These are phyloP conservation scores for Mallotus repandus DNA, from an alignment of 441 rosid genomes.

Conservation along the genomic window DNA sequence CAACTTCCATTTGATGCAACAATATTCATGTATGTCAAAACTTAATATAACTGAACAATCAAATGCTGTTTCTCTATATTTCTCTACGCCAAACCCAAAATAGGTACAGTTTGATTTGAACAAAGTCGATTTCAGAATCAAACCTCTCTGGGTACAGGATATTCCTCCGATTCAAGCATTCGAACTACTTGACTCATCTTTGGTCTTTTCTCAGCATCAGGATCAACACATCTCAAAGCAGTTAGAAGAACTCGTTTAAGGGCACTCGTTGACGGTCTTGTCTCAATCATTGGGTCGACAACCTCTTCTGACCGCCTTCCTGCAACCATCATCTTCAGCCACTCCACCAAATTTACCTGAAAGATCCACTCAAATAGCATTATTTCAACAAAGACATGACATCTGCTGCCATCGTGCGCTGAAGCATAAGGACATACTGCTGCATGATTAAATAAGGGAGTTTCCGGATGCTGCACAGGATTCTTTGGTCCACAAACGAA, in stretches of 20 bases:
- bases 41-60: too few species aligned
- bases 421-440: constrained; percentile 4
- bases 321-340: constrained; percentile 97
- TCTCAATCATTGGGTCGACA: constrained; percentile 70
- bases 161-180: constrained; percentile 94
- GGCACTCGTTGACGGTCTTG: constrained; percentile 69
- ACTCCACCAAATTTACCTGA: constrained; percentile 94
- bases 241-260: constrained; percentile 80
- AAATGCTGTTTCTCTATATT: not conserved
- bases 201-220: constrained; percentile 82
- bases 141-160: constrained; percentile 91
- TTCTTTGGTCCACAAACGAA: not conserved
- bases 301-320: constrained; percentile 73
- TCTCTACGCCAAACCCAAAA: not conserved
- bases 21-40: not conserved
- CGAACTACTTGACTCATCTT: constrained; percentile 96
- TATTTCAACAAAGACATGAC: constrained; percentile 3
- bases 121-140: constrained; percentile 22
- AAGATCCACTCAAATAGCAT: constrained; percentile 16
- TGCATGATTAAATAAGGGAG: constrained; percentile 12
- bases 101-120: not conserved
- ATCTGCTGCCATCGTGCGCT: too few species aligned
- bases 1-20: constrained; percentile 10
- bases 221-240: constrained; percentile 93
- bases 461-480: not conserved